Evolutionary conservation across 2,329 filamentous ascomycete species (phyloP).

Genomic region (Davidsoniella virescens): DNA sequence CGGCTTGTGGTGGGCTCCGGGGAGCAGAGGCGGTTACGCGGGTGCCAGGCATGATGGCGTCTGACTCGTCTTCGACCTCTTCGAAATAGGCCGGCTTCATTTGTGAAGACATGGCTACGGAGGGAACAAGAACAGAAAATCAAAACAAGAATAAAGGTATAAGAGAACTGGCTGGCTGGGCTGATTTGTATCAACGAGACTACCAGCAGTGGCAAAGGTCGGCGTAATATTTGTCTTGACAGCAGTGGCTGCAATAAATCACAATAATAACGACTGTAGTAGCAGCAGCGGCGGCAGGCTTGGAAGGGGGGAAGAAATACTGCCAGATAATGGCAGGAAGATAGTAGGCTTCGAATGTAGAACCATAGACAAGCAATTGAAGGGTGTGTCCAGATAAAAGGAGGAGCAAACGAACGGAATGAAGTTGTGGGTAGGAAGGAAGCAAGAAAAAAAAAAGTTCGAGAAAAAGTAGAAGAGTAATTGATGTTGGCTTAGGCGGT

Average conservation of each 20-base stretch:
- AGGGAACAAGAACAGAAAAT: not conserved
- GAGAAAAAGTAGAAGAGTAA: slow-evolving; percentile 2
- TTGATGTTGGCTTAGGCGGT: slow-evolving; percentile 7
- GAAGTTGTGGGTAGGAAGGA: slow-evolving; percentile 2
- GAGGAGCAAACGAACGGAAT: not conserved
- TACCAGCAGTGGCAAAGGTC: not conserved
- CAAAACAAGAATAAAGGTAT: not conserved
- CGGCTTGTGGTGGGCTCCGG: slow-evolving; percentile 4
- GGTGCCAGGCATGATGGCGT: slow-evolving; percentile 9
- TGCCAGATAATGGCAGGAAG: not conserved
- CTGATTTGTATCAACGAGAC: not conserved
- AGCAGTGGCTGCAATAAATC: not conserved
- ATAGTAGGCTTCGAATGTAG: not conserved
- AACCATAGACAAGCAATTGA: not conserved
- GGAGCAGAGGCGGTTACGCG: slow-evolving; percentile 13
- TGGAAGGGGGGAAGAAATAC: not conserved
- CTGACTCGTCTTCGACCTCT: slow-evolving; percentile 13
- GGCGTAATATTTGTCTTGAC: not conserved
- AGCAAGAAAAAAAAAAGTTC: slow-evolving; percentile 1
- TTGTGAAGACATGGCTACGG: slow-evolving; percentile 6
- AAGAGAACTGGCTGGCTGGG: not conserved
- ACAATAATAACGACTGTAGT: not conserved
- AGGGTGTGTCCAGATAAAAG: not conserved
- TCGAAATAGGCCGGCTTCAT: slow-evolving; percentile 13
- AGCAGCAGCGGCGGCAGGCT: not conserved